A percentile compares a stretch with the other conserved stretches of the same genome.
Conservation (phyloP, 257 asterid species). For the Ilex aquifolium region DNA sequence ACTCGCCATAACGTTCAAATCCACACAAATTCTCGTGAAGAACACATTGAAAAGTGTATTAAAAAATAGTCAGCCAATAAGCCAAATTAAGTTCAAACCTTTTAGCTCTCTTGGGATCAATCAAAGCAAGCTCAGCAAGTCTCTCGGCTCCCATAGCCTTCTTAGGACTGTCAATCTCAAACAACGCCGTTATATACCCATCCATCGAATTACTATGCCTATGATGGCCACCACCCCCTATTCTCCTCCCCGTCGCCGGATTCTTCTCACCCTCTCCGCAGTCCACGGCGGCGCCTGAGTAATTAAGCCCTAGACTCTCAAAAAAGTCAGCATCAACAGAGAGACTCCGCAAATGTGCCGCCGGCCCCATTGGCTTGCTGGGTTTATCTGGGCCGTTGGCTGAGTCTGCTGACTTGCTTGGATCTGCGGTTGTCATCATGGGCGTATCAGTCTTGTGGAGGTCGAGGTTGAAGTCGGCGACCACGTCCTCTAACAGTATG, state of each 20-base stretch:
- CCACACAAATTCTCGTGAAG: too few relatives aligned
- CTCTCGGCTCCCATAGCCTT: slow-evolving; percentile 66
- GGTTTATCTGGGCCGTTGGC: slow-evolving; percentile 18
- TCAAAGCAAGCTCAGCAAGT: slow-evolving; percentile 71
- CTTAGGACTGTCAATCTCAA: slow-evolving; percentile 62
- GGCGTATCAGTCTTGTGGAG: slow-evolving; percentile 3
- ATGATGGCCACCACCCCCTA: slow-evolving; percentile 39
- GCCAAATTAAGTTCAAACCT: too few relatives aligned
- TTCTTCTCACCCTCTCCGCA: not conserved
- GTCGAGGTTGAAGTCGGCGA: slow-evolving; percentile 46
- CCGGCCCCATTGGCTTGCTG: slow-evolving; percentile 15
- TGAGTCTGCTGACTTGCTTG: not conserved
- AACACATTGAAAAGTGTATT: too few relatives aligned
- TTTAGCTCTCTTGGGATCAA: slow-evolving; percentile 94
- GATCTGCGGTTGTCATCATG: not conserved
- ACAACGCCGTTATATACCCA: slow-evolving; percentile 55
- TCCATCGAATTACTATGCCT: slow-evolving; percentile 84
- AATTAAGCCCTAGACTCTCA: slow-evolving; percentile 48
- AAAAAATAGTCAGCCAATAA: too few relatives aligned
- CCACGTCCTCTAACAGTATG: slow-evolving; percentile 57
- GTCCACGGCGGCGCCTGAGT: slow-evolving; percentile 15
- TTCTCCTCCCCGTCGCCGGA: slow-evolving; percentile 14
- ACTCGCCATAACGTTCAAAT: too few relatives aligned
- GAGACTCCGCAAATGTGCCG: slow-evolving; percentile 59
- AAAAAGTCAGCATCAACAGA: slow-evolving; percentile 88